A percentile compares a stretch with the other conserved stretches of the same genome.
phyloP scores from a whole-genome alignment of 345 rosid genomes.

The Eucalyptus leucophloia region DNA sequence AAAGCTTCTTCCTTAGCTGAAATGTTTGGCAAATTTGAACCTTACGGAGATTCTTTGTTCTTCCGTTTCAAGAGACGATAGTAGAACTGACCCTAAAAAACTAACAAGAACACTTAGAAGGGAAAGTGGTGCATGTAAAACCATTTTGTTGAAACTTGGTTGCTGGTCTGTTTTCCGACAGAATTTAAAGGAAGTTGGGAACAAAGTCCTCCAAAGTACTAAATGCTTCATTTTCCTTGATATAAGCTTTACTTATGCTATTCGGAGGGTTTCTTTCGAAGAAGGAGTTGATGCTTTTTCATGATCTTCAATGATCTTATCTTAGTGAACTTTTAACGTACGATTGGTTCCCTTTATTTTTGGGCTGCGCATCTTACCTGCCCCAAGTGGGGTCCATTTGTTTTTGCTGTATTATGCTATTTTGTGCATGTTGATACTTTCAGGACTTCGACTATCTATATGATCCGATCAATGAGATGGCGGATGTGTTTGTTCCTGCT shows the following conservation, averaged over 20 bases:
- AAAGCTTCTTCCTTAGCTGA: background rate
- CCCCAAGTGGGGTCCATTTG: conserved; percentile 50
- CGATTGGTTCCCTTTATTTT: conserved; percentile 54
- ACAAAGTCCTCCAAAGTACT: background rate
- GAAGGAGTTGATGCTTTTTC: background rate
- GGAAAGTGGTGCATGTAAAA: background rate
- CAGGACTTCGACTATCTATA: conserved; percentile 35
- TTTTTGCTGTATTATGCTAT: background rate
- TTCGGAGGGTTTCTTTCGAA: background rate
- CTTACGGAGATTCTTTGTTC: background rate
- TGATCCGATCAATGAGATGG: conserved; percentile 42
- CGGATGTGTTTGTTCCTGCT: conserved; percentile 42
- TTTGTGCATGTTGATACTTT: background rate
- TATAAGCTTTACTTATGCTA: background rate
- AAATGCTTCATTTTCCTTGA: background rate
- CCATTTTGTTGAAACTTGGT: background rate
- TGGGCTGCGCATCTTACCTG: conserved; percentile 61
- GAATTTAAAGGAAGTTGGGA: background rate
- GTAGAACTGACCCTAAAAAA: background rate
- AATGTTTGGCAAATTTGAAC: background rate
- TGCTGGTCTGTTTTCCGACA: background rate
- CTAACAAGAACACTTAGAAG: background rate
- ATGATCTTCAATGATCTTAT: background rate
- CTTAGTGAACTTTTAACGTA: conserved; percentile 7
- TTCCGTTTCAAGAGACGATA: background rate